phyloP scores from a whole-genome alignment of 805 yeast species.

The Pichia paraexigua region DNA sequence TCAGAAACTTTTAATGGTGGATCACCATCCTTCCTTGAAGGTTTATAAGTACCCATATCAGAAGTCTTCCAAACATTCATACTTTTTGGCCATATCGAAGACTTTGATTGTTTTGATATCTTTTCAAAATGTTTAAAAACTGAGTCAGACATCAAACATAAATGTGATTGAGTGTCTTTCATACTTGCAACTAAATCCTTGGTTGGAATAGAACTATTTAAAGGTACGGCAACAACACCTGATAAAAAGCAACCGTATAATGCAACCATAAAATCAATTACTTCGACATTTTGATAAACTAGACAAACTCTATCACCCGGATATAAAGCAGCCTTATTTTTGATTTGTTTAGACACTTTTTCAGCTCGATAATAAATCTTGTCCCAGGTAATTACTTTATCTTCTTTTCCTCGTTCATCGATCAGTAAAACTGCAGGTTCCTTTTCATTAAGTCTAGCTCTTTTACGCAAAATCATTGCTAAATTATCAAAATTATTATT shows the following conservation, averaged over 20 bases:
- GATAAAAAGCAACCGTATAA: conserved; percentile 88
- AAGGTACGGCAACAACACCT: conserved; percentile 91
- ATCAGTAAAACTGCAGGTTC: conserved; percentile 67
- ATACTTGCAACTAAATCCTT: conserved; percentile 67
- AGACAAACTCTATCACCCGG: conserved; percentile 79
- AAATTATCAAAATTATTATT: conserved; percentile 47
- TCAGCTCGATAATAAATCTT: conserved; percentile 76
- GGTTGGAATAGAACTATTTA: conserved; percentile 63
- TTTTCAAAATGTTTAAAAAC: conserved; percentile 71
- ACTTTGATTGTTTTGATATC: conserved; percentile 30
- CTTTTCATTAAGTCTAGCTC: conserved; percentile 58
- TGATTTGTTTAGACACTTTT: conserved; percentile 77
- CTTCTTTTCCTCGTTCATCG: conserved; percentile 77
- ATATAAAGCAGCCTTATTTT: conserved; percentile 62
- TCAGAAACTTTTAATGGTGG: conserved; percentile 72
- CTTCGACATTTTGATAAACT: conserved; percentile 76
- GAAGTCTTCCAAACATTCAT: conserved; percentile 75
- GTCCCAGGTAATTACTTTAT: conserved; percentile 77
- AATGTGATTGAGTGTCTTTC: conserved; percentile 63
- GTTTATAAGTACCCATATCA: conserved; percentile 69
- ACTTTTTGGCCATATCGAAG: conserved; percentile 57
- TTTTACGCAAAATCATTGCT: conserved; percentile 60
- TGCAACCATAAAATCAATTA: conserved; percentile 79
- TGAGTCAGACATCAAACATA: conserved; percentile 73
- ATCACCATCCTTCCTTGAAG: conserved; percentile 47